Base-by-base conservation (phyloP, 2,329 filamentous ascomycete genomes). In the Penicillium digitatum region DNA sequence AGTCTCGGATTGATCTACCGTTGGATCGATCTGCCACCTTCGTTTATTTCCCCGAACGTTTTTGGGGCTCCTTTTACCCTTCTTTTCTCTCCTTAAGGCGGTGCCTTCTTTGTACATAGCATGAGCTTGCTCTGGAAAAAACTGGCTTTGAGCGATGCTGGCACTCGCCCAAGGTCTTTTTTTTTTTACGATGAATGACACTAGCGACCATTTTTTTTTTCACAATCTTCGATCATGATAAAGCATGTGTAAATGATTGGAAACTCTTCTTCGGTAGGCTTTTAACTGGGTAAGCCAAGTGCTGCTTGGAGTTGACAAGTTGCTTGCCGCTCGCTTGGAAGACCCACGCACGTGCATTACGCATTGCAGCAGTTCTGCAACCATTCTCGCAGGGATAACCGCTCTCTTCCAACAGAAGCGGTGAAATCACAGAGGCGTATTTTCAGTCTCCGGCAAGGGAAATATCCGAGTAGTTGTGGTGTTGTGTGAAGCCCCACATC, bases 101-200 rank as follows among this genome's bases (percentile, higher is more conserved):
- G 52, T 39, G 52, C 52, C 52, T 55, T 38, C 47, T 49, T 53
- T 53, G 52, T 45, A 54, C 10, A 54, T 50, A 55, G 52, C 39
- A 49, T 44, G 52, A 55, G 52, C 52, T 50, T 51, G 47, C 52
- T 55, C 52, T 44, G 34, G 32, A 35, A 50, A 50, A 54, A 55
- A 45, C 5, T 22, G 40, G 11, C 39, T 27, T 9, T 51, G 20
- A 39, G 20, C 34, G 52, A 31, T 37, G 18, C 52, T 39, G 52
- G 47, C 26, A 38, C 47, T 27, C 27, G 24, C 42, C 39, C 27
- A 39, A 16, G n/a, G 26, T 43, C 27, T 27, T 38, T 54, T 45
- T 43, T 22, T 27, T 38, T 54, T 45, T 45, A 55, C 40, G 52
- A 55, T 22, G 52, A 51, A 55, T 50, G 52, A 55, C 47, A 45